Conservation (phyloP, 495 filamentous ascomycete genomes). For the Pseudevernia furfuracea region DNA sequence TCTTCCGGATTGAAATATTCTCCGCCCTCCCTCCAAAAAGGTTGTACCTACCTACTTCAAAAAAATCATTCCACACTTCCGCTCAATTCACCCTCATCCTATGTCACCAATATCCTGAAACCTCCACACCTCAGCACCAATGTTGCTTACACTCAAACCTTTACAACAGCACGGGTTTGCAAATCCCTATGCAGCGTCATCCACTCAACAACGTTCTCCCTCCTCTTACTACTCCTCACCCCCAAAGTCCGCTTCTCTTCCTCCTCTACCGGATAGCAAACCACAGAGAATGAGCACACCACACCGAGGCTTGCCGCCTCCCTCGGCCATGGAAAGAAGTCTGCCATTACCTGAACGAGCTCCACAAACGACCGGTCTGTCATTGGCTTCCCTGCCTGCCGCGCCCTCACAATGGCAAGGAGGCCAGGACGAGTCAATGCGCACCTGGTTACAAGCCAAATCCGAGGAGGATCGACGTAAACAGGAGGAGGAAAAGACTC, state of each 20-base stretch:
- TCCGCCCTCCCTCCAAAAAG: conserved; percentile 10
- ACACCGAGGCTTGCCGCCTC: conserved; percentile 36
- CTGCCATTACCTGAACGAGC: conserved; percentile 32
- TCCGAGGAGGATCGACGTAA: conserved; percentile 75
- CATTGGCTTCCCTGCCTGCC: conserved; percentile 53
- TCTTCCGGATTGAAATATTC: conserved; percentile 1
- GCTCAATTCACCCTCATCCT: conserved; percentile 8
- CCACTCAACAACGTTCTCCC: conserved; percentile 31
- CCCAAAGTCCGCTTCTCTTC: conserved; percentile 24
- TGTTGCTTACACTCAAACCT: conserved; percentile 42
- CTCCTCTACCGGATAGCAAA: conserved; percentile 22
- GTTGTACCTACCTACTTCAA: conserved; percentile 13
- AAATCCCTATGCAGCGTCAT: conserved; percentile 38
- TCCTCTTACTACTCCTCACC: conserved; percentile 33
- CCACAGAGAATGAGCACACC: conserved; percentile 33
- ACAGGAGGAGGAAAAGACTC: conserved; percentile 83
- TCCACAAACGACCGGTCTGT: conserved; percentile 34
- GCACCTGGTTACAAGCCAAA: conserved; percentile 73
- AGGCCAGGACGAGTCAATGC: conserved; percentile 66
- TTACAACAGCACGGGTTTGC: conserved; percentile 36
- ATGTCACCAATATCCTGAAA: conserved; percentile 3
- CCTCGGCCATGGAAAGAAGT: conserved; percentile 27
- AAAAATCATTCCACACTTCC: conserved; percentile 2
- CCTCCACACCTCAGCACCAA: conserved; percentile 21
- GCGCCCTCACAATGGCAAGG: conserved; percentile 66